Evolutionary conservation across 352 stramenopile genomes (phyloP).

Genomic region (Phytophthora hybrid): DNA sequence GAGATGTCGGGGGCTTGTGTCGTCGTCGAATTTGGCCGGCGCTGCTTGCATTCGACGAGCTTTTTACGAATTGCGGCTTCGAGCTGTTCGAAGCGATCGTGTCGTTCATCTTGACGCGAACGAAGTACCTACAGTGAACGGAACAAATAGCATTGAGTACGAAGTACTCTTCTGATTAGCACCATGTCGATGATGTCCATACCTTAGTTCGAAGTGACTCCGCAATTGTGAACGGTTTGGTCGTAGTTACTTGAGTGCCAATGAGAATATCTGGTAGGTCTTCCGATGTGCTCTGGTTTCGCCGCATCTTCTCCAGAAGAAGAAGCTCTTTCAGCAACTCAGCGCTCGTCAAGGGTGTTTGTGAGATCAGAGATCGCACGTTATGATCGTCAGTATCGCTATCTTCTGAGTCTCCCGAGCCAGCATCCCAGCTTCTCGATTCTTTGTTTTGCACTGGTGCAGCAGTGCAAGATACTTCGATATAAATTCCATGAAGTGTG

Average conservation of each 20-base stretch:
- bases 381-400: slow-evolving; percentile 14
- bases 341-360: slow-evolving; percentile 13
- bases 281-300: slow-evolving; percentile 25
- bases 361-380: not conserved
- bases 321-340: slow-evolving; percentile 50
- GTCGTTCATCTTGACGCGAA: slow-evolving; percentile 46
- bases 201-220: slow-evolving; percentile 60
- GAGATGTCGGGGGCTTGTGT: slow-evolving; percentile 1
- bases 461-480: slow-evolving; percentile 25
- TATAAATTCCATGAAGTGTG: slow-evolving; percentile 27
- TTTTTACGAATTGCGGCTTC: slow-evolving; percentile 36
- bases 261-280: slow-evolving; percentile 46
- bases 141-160: not conserved
- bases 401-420: not conserved
- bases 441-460: not conserved
- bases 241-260: slow-evolving; percentile 42
- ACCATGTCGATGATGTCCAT: not conserved
- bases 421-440: not conserved
- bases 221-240: slow-evolving; percentile 44
- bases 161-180: not conserved
- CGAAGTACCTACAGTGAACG: slow-evolving; percentile 39
- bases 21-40: not conserved
- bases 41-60: slow-evolving; percentile 7
- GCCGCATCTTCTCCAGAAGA: slow-evolving; percentile 48
- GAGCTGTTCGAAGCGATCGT: slow-evolving; percentile 30